These are phyloP conservation scores for Hypocreales sp. DNA, from an alignment of 2,329 filamentous ascomycete species.

Conservation along the genomic window DNA sequence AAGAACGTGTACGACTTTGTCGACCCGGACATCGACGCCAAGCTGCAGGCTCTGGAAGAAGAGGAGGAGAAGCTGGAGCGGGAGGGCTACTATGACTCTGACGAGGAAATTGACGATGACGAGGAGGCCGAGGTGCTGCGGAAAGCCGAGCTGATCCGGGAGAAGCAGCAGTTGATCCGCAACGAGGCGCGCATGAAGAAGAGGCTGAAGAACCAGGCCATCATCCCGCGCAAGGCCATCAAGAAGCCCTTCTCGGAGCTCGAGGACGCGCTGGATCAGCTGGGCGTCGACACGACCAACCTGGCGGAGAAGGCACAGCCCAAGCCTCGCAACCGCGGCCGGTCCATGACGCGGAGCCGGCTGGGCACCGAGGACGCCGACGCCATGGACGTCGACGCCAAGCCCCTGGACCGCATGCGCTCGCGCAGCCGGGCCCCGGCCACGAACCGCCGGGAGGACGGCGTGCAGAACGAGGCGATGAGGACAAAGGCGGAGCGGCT, in stretches of 20 bases:
- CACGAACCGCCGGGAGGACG: slow-evolving; percentile 57
- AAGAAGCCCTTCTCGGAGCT: slow-evolving; percentile 77
- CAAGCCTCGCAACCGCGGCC: slow-evolving; percentile 49
- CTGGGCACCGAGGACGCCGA: slow-evolving; percentile 48
- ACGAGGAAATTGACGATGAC: slow-evolving; percentile 67
- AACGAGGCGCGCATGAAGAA: slow-evolving; percentile 95
- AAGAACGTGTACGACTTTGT: slow-evolving; percentile 97
- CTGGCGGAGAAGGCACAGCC: slow-evolving; percentile 59
- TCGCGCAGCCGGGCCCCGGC: slow-evolving; percentile 54
- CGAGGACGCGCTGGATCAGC: slow-evolving; percentile 68
- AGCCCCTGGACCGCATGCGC: slow-evolving; percentile 43
- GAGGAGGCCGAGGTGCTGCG: slow-evolving; percentile 76
- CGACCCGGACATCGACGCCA: slow-evolving; percentile 90
- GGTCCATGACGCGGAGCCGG: slow-evolving; percentile 48
- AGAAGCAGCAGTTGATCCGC: slow-evolving; percentile 82
- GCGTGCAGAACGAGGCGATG: slow-evolving; percentile 51
- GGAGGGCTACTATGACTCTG: slow-evolving; percentile 87
- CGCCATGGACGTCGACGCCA: slow-evolving; percentile 59
- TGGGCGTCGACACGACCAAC: slow-evolving; percentile 70
- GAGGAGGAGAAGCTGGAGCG: slow-evolving; percentile 88
- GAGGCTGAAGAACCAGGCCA: slow-evolving; percentile 89
- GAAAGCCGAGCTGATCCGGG: slow-evolving; percentile 90
- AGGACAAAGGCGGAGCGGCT: slow-evolving; percentile 73
- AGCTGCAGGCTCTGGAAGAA: slow-evolving; percentile 80
- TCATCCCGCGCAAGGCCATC: slow-evolving; percentile 72